Base-by-base conservation (phyloP, 177 flowering plant species). In the Vitis hybrid region DNA sequence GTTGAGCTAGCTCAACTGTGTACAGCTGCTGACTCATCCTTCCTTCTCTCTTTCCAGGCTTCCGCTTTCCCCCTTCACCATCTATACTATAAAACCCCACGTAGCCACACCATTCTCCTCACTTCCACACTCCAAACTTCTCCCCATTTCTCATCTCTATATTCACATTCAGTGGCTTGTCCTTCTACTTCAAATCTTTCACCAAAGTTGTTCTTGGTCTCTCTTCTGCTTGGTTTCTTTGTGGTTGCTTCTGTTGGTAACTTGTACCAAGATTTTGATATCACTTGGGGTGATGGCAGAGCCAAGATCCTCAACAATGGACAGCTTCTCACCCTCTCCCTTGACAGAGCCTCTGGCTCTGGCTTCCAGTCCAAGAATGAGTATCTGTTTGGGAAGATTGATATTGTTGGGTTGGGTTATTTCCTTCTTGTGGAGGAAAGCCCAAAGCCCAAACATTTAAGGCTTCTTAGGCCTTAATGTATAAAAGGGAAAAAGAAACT, bases 251-350 rank as follows among this genome's bases (percentile, higher is more conserved):
- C 26, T 63, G 78, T 67, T 39, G 70, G 68, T 39, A 78, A 82
- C 60, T 72, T 84, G 63, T 39, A 74, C 69, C 71, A 73, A 49
- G 75, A 83, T 12, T 69, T 83, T 51, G 74, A 79, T 56, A 53
- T 78, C 50, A 73, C 85, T 1, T 85, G 86, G 86, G 88, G 88
- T 19, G 82, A 71, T 53, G 79, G 71, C 10, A 73, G 79, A 2
- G 85, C 61, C 4, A 71, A 72, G 59, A 80, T 83, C 22, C 78
- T 71, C 51, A 71, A 80, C 74, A 76, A 72, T 60, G 88, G 88
- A 5, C 73, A 81, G 8, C 71, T 74, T 34, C 76, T 80, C 12
- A 73, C 80, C 11, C 80, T 80, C 2, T 68, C 74, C 13, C 75
- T 80, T 7, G 80, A 80, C 73, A 72, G 63, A 34, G 5, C 67